Evolutionary conservation across 2,329 filamentous ascomycete genomes (phyloP).

Genomic region (Thelonectria discophora): DNA sequence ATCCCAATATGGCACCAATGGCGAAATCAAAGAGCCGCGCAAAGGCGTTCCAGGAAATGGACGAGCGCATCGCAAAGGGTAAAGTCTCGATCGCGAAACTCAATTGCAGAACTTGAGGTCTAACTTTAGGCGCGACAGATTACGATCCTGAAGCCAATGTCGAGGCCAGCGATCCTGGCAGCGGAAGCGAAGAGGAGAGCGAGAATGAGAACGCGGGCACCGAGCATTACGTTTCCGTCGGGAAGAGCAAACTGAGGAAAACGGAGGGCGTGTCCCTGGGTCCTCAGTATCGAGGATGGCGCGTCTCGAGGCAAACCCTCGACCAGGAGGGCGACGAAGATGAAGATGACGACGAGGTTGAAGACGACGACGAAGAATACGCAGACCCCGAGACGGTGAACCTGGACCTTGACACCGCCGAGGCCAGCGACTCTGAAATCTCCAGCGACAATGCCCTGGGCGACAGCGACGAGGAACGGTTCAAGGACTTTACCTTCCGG

Average conservation of each 20-base stretch:
- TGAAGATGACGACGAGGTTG: constrained; percentile 56
- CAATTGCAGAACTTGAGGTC: constrained; percentile 3
- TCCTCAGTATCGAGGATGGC: constrained; percentile 80
- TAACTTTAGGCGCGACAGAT: constrained; percentile 59
- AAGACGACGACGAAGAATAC: constrained; percentile 58
- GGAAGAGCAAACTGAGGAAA: constrained; percentile 85
- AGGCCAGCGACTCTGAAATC: constrained; percentile 67
- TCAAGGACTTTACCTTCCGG: constrained; percentile 75
- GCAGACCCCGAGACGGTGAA: constrained; percentile 66
- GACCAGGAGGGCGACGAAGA: constrained; percentile 65
- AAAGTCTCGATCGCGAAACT: not conserved
- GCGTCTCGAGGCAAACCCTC: constrained; percentile 75
- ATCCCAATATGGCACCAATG: constrained; percentile 54
- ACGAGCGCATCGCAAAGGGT: constrained; percentile 72
- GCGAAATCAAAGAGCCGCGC: constrained; percentile 62
- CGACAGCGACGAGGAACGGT: constrained; percentile 83
- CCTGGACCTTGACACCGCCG: constrained; percentile 59
- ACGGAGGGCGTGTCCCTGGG: constrained; percentile 75
- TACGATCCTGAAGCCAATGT: constrained; percentile 80
- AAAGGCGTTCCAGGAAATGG: constrained; percentile 68
- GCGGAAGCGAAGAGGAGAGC: constrained; percentile 58
- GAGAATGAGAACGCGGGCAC: constrained; percentile 69
- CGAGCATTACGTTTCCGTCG: constrained; percentile 86
- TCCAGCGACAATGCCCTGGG: constrained; percentile 77
- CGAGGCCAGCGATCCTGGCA: constrained; percentile 63